Evolutionary conservation across 2,329 filamentous ascomycete species (phyloP).

Genomic region (Leptoxyphium fumago): DNA sequence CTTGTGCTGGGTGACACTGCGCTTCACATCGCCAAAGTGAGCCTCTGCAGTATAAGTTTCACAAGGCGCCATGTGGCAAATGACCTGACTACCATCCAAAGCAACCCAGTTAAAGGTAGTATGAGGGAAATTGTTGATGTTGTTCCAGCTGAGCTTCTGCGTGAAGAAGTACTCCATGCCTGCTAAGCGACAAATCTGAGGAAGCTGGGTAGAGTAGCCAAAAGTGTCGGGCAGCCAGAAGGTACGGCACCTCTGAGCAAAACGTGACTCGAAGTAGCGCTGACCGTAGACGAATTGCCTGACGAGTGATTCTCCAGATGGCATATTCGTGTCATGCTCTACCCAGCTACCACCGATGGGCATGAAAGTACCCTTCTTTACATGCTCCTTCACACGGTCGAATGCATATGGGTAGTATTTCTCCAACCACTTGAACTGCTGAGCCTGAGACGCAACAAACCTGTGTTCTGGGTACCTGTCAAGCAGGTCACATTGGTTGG

Average conservation of each 20-base stretch:
- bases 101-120: conserved; percentile 99
- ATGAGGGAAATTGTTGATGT: conserved; percentile 97
- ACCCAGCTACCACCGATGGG: conserved; percentile 97
- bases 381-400: conserved; percentile 79
- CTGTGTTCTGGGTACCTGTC: conserved; percentile 88
- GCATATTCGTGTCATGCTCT: conserved; percentile 96
- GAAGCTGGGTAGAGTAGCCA: conserved; percentile 88
- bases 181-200: conserved; percentile 83
- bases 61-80: conserved; percentile 92
- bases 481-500: conserved; percentile 88
- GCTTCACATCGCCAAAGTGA: conserved; percentile 83
- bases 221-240: conserved; percentile 99
- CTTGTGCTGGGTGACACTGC: conserved; percentile 85
- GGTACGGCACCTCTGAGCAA: conserved; percentile 74
- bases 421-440: conserved; percentile 97
- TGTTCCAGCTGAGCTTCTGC: conserved; percentile 98
- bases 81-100: conserved; percentile 86
- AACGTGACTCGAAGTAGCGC: conserved; percentile 83
- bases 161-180: conserved; percentile 96
- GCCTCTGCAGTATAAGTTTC: conserved; percentile 94
- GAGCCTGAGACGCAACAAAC: conserved; percentile 85
- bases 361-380: conserved; percentile 81
- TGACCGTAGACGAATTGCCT: conserved; percentile 94
- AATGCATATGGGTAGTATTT: conserved; percentile 76
- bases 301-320: conserved; percentile 83